Evolutionary conservation across 352 stramenopile species (phyloP).

Genomic region (Paralagenidium karlingii): DNA sequence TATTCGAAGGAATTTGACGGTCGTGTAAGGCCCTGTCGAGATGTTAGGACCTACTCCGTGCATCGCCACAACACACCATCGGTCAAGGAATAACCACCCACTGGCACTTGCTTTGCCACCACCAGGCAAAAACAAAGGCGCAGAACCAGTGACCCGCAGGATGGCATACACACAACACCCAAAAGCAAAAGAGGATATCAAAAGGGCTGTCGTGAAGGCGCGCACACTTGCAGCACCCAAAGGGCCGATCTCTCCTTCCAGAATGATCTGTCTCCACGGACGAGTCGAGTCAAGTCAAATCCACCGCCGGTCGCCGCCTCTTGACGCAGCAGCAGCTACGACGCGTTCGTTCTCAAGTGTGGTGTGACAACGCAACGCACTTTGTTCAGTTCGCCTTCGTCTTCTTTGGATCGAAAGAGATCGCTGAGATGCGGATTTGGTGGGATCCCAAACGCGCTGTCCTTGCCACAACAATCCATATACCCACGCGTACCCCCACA

Average conservation of each 20-base stretch:
- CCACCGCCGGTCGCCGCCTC: too few relatives aligned
- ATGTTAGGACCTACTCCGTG: constrained; percentile 54
- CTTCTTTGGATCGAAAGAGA: constrained; percentile 43
- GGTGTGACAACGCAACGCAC: constrained; percentile 7
- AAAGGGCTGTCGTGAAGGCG: constrained; percentile 51
- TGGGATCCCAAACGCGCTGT: constrained; percentile 53
- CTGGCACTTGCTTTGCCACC: background rate
- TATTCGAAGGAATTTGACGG: constrained; percentile 62
- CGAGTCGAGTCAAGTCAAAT: background rate
- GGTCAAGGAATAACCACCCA: constrained; percentile 23
- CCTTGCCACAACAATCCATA: background rate
- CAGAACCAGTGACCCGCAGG: background rate
- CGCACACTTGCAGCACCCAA: constrained; percentile 49
- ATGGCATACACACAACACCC: background rate
- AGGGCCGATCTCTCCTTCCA: constrained; percentile 51
- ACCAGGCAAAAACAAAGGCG: too few relatives aligned
- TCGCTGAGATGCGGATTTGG: constrained; percentile 59
- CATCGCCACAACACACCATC: constrained; percentile 2
- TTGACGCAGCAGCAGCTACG: too few relatives aligned
- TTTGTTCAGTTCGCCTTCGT: constrained; percentile 62
- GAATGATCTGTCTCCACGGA: constrained; percentile 34
- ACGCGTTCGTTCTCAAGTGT: too few relatives aligned
- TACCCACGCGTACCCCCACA: too few relatives aligned
- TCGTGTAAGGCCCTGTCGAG: constrained; percentile 41
- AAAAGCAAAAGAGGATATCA: constrained; percentile 50